phyloP scores from a whole-genome alignment of 345 rosid species.

The Hevea brasiliensis region DNA sequence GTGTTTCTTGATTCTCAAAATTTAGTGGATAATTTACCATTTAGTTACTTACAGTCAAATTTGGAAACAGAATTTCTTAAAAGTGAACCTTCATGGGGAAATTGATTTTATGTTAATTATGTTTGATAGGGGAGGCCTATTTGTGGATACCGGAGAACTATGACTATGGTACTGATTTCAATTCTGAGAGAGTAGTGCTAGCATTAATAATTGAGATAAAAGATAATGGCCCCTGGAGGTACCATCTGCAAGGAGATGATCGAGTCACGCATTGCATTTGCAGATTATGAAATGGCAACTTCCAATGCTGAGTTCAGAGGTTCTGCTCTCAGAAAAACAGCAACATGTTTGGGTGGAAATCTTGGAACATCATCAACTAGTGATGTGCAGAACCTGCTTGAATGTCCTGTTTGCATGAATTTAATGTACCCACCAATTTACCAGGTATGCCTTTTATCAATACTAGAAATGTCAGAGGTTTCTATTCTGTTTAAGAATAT shows the following conservation, averaged over 20 bases:
- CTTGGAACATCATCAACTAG: slow-evolving; percentile 49
- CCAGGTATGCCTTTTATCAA: slow-evolving; percentile 51
- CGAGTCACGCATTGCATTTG: slow-evolving; percentile 42
- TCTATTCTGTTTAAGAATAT: background rate
- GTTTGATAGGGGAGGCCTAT: slow-evolving; percentile 11
- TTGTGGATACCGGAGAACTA: slow-evolving; percentile 9
- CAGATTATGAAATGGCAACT: slow-evolving; percentile 49
- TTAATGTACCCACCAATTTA: slow-evolving; percentile 84
- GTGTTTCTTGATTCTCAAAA: background rate
- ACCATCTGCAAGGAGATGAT: slow-evolving; percentile 49
- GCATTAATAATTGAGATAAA: slow-evolving; percentile 20
- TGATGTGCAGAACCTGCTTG: slow-evolving; percentile 77
- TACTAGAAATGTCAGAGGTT: background rate
- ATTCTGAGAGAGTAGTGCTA: slow-evolving; percentile 6
- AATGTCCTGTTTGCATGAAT: slow-evolving; percentile 74
- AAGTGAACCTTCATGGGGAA: background rate
- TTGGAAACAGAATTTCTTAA: background rate
- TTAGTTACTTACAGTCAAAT: background rate
- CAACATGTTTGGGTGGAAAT: slow-evolving; percentile 45
- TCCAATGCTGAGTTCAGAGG: slow-evolving; percentile 42
- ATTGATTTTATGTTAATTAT: slow-evolving; percentile 9
- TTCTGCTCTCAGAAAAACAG: slow-evolving; percentile 47
- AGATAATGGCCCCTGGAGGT: slow-evolving; percentile 58
- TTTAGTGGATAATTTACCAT: background rate
- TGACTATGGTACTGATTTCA: background rate